A percentile compares a stretch with the other conserved stretches of the same genome.
These are phyloP conservation scores for Caloboletus firmus DNA, from an alignment of 1,284 basidiomycete species.

Conservation along the genomic window DNA sequence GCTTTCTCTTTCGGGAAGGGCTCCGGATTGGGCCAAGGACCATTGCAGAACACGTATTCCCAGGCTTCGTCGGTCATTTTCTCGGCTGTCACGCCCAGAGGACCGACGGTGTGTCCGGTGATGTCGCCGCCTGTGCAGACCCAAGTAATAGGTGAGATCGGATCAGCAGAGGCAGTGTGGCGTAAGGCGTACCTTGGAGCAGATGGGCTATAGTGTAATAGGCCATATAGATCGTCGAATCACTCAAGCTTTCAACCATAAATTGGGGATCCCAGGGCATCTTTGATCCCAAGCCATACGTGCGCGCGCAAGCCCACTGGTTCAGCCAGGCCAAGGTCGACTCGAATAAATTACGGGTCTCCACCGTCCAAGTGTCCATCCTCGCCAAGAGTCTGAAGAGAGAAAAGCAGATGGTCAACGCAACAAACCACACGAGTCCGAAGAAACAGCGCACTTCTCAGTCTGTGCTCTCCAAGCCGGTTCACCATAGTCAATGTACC, in stretches of 20 bases:
- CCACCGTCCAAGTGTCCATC: constrained; percentile 89
- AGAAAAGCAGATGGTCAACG: background rate
- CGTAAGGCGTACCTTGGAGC: constrained; percentile 65
- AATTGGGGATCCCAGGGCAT: constrained; percentile 97
- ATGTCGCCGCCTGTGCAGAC: constrained; percentile 57
- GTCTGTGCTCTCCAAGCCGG: constrained; percentile 82
- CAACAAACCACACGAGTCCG: background rate
- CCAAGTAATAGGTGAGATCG: background rate
- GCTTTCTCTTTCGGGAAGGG: constrained; percentile 76
- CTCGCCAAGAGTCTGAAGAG: constrained; percentile 65
- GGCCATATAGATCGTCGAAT: constrained; percentile 99
- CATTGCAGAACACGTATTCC: constrained; percentile 89
- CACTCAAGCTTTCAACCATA: constrained; percentile 94
- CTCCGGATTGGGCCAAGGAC: constrained; percentile 69
- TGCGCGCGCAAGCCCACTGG: constrained; percentile 98
- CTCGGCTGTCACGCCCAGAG: constrained; percentile 82
- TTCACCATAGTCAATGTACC: constrained; percentile 99
- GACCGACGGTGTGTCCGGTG: constrained; percentile 79
- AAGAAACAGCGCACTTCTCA: constrained; percentile 68
- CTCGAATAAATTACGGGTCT: constrained; percentile 93
- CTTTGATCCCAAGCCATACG: constrained; percentile 94
- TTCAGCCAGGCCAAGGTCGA: constrained; percentile 94
- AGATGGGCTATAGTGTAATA: constrained; percentile 96
- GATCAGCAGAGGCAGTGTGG: background rate
- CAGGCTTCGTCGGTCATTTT: constrained; percentile 98